Evolutionary conservation across 768 basidiomycete species (phyloP).

Genomic region (Trametes meyenii): DNA sequence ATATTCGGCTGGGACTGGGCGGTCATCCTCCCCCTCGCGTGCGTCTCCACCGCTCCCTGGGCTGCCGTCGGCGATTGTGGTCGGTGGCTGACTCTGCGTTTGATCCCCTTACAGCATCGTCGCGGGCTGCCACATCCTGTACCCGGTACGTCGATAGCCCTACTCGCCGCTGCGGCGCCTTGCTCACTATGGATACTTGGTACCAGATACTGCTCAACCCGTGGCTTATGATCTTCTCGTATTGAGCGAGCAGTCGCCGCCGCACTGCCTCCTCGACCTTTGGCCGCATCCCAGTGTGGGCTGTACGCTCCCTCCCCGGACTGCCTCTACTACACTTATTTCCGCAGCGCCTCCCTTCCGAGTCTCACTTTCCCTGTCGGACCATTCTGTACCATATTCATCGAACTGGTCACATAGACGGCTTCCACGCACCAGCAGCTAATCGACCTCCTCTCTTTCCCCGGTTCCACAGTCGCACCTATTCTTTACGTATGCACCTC

Average conservation of each 20-base stretch:
- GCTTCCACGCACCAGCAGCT: neutral
- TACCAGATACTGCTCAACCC: slow-evolving; percentile 59
- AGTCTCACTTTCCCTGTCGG: neutral
- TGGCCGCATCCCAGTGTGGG: neutral
- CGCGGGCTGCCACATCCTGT: slow-evolving; percentile 66
- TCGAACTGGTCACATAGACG: neutral
- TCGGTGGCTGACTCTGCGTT: neutral
- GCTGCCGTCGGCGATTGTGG: neutral
- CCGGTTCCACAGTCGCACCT: too few relatives aligned
- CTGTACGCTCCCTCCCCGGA: neutral
- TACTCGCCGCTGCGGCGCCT: neutral
- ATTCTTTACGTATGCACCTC: neutral
- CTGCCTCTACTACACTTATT: neutral
- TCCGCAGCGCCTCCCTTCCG: too few relatives aligned
- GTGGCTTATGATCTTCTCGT: slow-evolving; percentile 85
- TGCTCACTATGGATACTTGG: neutral
- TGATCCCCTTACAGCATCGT: slow-evolving; percentile 50
- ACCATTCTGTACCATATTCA: neutral
- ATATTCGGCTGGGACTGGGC: slow-evolving; percentile 70
- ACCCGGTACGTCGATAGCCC: slow-evolving; percentile 59
- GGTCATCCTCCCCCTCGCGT: slow-evolving; percentile 75
- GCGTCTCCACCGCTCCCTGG: slow-evolving; percentile 34
- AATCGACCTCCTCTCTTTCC: neutral
- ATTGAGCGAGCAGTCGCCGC: slow-evolving; percentile 30
- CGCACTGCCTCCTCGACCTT: neutral